Evolutionary conservation across 1,139 yeast species (phyloP).

Genomic region (Oligophagozyma castellii): DNA sequence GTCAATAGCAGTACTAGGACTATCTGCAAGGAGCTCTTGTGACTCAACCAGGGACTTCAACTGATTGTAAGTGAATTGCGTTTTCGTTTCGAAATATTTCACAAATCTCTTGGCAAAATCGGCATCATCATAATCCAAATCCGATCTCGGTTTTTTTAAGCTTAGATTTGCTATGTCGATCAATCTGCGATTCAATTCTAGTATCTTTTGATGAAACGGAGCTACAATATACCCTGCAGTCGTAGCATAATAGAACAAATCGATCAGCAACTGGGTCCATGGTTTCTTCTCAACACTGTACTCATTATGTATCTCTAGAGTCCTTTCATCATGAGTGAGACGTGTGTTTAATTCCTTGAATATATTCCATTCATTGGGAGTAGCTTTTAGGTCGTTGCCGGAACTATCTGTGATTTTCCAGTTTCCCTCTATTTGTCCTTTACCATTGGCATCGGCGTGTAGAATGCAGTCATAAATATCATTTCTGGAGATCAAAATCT

Average conservation of each 20-base stretch:
- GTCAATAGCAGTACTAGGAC: background rate
- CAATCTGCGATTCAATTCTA: too few species aligned
- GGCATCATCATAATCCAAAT: slow-evolving; percentile 18
- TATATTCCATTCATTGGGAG: slow-evolving; percentile 26
- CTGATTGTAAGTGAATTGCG: slow-evolving; percentile 7
- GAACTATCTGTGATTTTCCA: too few species aligned
- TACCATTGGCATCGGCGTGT: too few species aligned
- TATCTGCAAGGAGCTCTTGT: background rate
- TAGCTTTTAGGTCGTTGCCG: slow-evolving; percentile 21
- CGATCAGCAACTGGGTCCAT: slow-evolving; percentile 55
- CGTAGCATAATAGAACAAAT: slow-evolving; percentile 74
- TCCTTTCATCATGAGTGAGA: slow-evolving; percentile 11
- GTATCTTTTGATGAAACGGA: too few species aligned
- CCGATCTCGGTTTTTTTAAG: slow-evolving; percentile 16
- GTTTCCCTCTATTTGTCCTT: too few species aligned
- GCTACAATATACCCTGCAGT: slow-evolving; percentile 55
- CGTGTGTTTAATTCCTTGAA: slow-evolving; percentile 8
- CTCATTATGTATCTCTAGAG: too few species aligned
- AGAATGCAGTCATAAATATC: slow-evolving; percentile 42
- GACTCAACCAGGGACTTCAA: too few species aligned
- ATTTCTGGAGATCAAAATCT: slow-evolving; percentile 42
- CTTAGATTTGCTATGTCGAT: slow-evolving; percentile 8
- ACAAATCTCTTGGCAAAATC: slow-evolving; percentile 18
- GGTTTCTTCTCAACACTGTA: slow-evolving; percentile 48
- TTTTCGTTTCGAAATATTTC: too few species aligned